Evolutionary conservation across 306 rosid genomes (phyloP).

Genomic region (Oemleria cerasiformis): DNA sequence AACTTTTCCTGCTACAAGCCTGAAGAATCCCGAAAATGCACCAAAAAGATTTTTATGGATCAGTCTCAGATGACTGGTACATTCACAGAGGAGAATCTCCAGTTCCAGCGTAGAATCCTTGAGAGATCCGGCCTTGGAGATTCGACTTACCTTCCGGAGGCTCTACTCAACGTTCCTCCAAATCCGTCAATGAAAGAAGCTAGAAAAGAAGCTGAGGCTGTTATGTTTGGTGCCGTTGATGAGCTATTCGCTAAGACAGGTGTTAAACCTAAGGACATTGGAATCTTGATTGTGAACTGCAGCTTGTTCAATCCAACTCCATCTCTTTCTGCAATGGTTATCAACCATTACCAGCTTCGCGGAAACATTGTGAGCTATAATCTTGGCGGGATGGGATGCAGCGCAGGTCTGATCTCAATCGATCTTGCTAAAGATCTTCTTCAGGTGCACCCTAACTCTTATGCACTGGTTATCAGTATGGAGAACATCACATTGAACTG

Average conservation of each 20-base stretch:
- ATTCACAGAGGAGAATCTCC: conserved; percentile 61
- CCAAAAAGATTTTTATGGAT: conserved; percentile 71
- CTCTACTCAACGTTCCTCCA: conserved; percentile 86
- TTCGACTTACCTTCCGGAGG: conserved; percentile 76
- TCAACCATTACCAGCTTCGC: conserved; percentile 84
- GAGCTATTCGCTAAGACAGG: conserved; percentile 65
- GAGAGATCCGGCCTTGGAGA: conserved; percentile 96
- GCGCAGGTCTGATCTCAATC: conserved; percentile 84
- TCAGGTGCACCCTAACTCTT: conserved; percentile 80
- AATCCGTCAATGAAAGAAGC: conserved; percentile 91
- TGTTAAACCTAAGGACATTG: conserved; percentile 80
- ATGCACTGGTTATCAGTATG: conserved; percentile 84
- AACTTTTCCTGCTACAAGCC: conserved; percentile 89
- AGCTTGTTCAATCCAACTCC: conserved; percentile 91
- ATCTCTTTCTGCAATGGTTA: conserved; percentile 85
- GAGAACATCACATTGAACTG: conserved; percentile 94
- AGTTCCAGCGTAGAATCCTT: conserved; percentile 77
- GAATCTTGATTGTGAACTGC: conserved; percentile 83
- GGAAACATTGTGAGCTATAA: conserved; percentile 76
- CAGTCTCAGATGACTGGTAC: conserved; percentile 60
- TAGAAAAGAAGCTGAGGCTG: conserved; percentile 81
- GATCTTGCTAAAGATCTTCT: conserved; percentile 90
- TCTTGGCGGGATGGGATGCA: conserved; percentile 95
- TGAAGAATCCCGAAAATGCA: conserved; percentile 63
- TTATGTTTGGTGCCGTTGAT: conserved; percentile 89